Conservation (phyloP, 108 stramenopile genomes). For the Nitzschia putrida region DNA sequence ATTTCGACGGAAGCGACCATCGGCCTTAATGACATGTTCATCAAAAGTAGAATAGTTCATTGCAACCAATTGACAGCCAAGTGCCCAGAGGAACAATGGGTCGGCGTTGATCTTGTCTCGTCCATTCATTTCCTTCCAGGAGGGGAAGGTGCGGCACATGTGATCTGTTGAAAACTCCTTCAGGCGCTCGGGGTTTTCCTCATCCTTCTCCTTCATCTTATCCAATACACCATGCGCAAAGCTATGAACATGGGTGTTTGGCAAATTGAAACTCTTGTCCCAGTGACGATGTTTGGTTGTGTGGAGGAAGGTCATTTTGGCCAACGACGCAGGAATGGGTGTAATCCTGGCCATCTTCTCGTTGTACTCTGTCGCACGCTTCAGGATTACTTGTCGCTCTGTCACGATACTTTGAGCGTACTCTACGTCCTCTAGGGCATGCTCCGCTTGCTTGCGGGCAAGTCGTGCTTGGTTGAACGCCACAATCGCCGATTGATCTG, state of each 20-base stretch:
- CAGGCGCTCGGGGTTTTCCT: conserved; percentile 21
- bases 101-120: conserved; percentile 78
- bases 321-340: conserved; percentile 57
- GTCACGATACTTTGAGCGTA: conserved; percentile 41
- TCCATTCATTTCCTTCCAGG: conserved; percentile 38
- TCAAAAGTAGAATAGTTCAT: conserved; percentile 86
- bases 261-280: conserved; percentile 65
- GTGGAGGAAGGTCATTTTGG: conserved; percentile 60
- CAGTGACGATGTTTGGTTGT: conserved; percentile 58
- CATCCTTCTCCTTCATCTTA: conserved; percentile 43
- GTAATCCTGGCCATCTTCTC: conserved; percentile 49
- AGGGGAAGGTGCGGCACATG: conserved; percentile 83
- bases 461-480: conserved; percentile 60
- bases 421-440: conserved; percentile 32
- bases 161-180: conserved; percentile 70
- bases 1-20: conserved; percentile 90
- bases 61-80: conserved; percentile 91
- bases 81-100: conserved; percentile 81
- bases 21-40: conserved; percentile 80
- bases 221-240: conserved; percentile 53
- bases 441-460: conserved; percentile 40
- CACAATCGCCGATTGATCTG: conserved; percentile 56
- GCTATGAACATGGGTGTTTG: conserved; percentile 64
- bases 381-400: conserved; percentile 51
- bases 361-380: conserved; percentile 71